These are phyloP conservation scores for Moesziomyces parantarcticus DNA, from an alignment of 1,284 basidiomycete genomes.

Conservation along the genomic window DNA sequence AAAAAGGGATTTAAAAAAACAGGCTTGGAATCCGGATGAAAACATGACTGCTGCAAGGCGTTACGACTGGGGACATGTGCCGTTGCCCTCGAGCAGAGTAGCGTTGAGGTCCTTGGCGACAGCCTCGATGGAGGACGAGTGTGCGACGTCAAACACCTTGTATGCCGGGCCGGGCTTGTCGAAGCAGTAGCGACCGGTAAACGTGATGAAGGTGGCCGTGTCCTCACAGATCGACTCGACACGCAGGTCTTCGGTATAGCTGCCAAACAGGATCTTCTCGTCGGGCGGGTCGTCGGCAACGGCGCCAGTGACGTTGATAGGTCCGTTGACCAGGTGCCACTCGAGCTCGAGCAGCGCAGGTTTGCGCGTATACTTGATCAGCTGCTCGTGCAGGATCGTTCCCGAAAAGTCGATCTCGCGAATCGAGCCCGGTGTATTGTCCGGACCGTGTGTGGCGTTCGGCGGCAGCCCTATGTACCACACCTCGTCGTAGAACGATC, in stretches of 20 bases:
- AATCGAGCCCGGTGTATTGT: conserved; percentile 28
- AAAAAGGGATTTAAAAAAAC: no score
- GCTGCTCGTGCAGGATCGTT: conserved; percentile 31
- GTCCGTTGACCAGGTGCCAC: conserved; percentile 34
- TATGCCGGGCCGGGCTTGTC: conserved; percentile 33
- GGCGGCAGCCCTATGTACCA: conserved; percentile 37
- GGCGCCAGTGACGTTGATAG: conserved; percentile 34
- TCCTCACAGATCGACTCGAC: conserved; percentile 32
- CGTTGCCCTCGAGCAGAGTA: conserved; percentile 20
- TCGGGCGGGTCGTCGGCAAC: conserved; percentile 28
- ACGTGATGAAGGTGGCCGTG: conserved; percentile 26
- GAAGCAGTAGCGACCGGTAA: conserved; percentile 32
- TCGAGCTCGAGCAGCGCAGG: conserved; percentile 27
- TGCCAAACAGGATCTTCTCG: conserved; percentile 25
- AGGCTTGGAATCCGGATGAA: no score
- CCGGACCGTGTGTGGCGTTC: conserved; percentile 14
- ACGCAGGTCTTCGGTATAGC: conserved; percentile 30
- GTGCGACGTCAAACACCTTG: conserved; percentile 32
- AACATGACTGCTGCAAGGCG: no score
- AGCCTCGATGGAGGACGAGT: conserved; percentile 22
- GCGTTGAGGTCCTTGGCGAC: conserved; percentile 23
- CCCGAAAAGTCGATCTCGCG: conserved; percentile 33
- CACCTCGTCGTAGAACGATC: conserved; percentile 30
- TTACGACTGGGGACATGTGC: conserved; percentile 16
- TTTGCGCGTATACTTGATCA: conserved; percentile 28